Conservation (phyloP, 164 flowering plant species). For the Macadamia integrifolia region DNA sequence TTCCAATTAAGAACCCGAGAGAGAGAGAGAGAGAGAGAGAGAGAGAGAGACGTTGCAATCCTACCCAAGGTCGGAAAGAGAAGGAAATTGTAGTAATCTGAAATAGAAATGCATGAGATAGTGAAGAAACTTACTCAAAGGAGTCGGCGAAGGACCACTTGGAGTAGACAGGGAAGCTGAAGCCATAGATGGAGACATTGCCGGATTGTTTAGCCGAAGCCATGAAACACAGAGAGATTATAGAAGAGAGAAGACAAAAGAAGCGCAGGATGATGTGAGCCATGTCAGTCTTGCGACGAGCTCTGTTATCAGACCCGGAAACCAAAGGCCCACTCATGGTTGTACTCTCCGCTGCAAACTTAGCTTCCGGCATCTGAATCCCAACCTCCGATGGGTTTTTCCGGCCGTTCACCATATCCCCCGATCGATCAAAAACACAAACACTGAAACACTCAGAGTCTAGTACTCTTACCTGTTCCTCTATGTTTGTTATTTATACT, state of each 20-base stretch:
- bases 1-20: neutral
- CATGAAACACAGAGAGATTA: slow-evolving; percentile 52
- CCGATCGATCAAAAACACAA: too few relatives aligned
- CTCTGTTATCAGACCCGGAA: slow-evolving; percentile 5
- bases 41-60: neutral
- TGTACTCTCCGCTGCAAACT: slow-evolving; percentile 25
- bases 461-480: neutral
- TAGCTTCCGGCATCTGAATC: slow-evolving; percentile 35
- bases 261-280: slow-evolving; percentile 35
- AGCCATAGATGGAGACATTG: slow-evolving; percentile 52
- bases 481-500: too few relatives aligned
- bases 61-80: neutral
- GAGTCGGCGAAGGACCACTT: slow-evolving; percentile 79
- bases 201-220: slow-evolving; percentile 45
- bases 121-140: slow-evolving; percentile 48
- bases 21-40: neutral
- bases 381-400: slow-evolving; percentile 23
- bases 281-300: slow-evolving; percentile 30
- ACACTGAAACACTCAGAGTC: neutral
- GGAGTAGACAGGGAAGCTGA: slow-evolving; percentile 55
- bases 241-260: slow-evolving; percentile 40
- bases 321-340: slow-evolving; percentile 39
- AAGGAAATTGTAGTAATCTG: neutral
- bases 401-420: slow-evolving; percentile 11
- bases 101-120: too few relatives aligned